phyloP scores from a whole-genome alignment of 1,284 basidiomycete species.

The Vanrija pseudolonga region DNA sequence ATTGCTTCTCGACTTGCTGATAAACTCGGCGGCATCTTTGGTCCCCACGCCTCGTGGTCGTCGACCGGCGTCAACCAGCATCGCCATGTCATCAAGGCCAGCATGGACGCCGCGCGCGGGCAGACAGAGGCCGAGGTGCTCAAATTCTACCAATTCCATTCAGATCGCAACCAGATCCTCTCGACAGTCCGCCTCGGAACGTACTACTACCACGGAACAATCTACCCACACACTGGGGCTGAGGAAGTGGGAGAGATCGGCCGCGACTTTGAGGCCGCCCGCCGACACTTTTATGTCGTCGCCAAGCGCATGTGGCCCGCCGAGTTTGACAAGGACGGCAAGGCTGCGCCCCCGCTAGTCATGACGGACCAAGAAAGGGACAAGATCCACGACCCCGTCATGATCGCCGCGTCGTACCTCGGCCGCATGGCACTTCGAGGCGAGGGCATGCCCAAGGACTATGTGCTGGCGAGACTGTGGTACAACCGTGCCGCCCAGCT shows the following conservation, averaged over 20 bases:
- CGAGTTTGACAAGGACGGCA: constrained; percentile 52
- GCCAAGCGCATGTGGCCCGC: constrained; percentile 77
- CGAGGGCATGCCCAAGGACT: constrained; percentile 81
- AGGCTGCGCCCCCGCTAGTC: constrained; percentile 52
- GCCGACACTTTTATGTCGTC: constrained; percentile 74
- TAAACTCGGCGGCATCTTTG: constrained; percentile 83
- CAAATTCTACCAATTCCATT: constrained; percentile 91
- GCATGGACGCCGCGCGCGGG: constrained; percentile 71
- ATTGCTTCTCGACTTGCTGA: constrained; percentile 82
- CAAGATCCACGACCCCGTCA: constrained; percentile 54
- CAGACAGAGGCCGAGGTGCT: constrained; percentile 89
- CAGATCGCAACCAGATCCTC: constrained; percentile 77
- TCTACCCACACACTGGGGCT: constrained; percentile 70
- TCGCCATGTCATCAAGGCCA: constrained; percentile 75
- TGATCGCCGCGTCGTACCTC: constrained; percentile 71
- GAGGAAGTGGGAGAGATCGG: constrained; percentile 79
- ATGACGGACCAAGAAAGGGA: constrained; percentile 51
- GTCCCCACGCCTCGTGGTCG: constrained; percentile 69
- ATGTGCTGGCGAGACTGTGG: constrained; percentile 81
- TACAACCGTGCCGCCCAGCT: constrained; percentile 77
- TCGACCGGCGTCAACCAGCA: constrained; percentile 66
- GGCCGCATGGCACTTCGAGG: constrained; percentile 92
- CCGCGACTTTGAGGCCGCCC: constrained; percentile 68
- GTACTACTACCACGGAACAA: constrained; percentile 89
- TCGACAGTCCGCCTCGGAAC: constrained; percentile 84